These are phyloP conservation scores for Euphrasia confusa DNA, from an alignment of 257 asterid genomes.

Conservation along the genomic window DNA sequence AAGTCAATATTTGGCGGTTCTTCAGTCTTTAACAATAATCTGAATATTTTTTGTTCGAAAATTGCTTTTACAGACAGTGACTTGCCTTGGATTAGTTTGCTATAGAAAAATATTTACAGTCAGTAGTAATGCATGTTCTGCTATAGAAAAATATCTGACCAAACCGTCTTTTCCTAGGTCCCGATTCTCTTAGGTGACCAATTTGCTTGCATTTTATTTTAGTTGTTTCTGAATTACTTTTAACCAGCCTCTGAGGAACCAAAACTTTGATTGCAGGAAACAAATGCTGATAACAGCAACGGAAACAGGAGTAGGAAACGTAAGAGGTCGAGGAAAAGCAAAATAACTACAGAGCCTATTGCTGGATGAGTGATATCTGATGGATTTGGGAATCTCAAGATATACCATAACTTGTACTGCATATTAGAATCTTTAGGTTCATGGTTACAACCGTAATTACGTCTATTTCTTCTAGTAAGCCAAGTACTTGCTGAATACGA, in stretches of 20 bases:
- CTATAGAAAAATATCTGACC: no score
- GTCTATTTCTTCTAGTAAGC: constrained; percentile 1
- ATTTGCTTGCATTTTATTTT: constrained; percentile 5
- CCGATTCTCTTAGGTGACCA: constrained; percentile 7
- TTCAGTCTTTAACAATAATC: no score
- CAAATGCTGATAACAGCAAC: constrained; percentile 17
- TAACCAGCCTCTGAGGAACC: constrained; percentile 20
- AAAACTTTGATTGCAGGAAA: constrained; percentile 29
- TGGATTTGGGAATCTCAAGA: neutral
- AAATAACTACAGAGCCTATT: constrained; percentile 23
- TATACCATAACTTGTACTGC: neutral
- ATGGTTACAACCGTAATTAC: constrained; percentile 11
- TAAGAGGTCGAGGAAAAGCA: constrained; percentile 38
- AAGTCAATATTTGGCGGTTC: no score
- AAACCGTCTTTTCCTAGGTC: neutral
- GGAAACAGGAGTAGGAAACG: constrained; percentile 37
- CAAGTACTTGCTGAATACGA: neutral
- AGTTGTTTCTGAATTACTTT: neutral
- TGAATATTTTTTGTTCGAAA: no score
- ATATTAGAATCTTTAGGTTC: neutral
- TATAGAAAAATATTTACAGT: no score
- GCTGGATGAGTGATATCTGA: neutral
- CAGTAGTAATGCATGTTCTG: no score
- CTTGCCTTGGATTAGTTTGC: no score
- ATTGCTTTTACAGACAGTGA: no score